A percentile compares a stretch with the other conserved stretches of the same genome.
Conservation (phyloP, 2,329 filamentous ascomycete genomes). For the Colletotrichum musae region DNA sequence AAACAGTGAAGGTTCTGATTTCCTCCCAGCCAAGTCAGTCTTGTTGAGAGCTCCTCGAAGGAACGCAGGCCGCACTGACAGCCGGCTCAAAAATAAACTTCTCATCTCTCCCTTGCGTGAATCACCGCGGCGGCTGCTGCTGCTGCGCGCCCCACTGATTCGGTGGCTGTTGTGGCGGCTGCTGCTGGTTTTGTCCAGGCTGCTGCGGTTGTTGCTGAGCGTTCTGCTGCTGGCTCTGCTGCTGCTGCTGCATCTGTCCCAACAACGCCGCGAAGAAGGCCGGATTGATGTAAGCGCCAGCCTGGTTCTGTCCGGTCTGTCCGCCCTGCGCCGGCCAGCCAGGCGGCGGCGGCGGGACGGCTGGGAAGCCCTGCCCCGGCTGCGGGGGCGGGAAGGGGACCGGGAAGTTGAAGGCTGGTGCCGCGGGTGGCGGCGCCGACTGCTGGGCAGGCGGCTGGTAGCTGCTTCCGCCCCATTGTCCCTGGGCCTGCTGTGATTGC, state of each 20-base stretch:
- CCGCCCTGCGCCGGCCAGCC: conserved; percentile 52
- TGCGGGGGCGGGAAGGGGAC: conserved; percentile 60
- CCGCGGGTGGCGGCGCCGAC: conserved; percentile 45
- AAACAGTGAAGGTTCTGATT: too few relatives aligned
- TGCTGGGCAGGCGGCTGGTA: conserved; percentile 42
- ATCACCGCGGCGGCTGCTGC: conserved; percentile 28
- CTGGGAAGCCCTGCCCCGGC: conserved; percentile 49
- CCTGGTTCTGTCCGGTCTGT: conserved; percentile 52
- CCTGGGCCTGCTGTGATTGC: conserved; percentile 46
- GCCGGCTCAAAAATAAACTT: background rate
- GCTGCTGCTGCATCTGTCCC: conserved; percentile 55
- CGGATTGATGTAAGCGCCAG: conserved; percentile 69
- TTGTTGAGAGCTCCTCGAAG: background rate
- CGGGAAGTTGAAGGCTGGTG: conserved; percentile 59
- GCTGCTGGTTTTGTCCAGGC: conserved; percentile 14
- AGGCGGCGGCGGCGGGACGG: conserved; percentile 59
- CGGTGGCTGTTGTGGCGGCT: conserved; percentile 46
- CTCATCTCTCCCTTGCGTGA: background rate
- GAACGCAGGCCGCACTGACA: background rate
- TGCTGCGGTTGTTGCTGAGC: conserved; percentile 46
- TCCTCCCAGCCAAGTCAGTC: too few relatives aligned
- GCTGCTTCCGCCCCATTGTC: conserved; percentile 49
- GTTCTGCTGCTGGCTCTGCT: conserved; percentile 45
- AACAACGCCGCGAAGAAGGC: conserved; percentile 68
- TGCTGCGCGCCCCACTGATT: conserved; percentile 38